These are phyloP conservation scores for Darksidea phi DNA, from an alignment of 495 filamentous ascomycete species.

Conservation along the genomic window DNA sequence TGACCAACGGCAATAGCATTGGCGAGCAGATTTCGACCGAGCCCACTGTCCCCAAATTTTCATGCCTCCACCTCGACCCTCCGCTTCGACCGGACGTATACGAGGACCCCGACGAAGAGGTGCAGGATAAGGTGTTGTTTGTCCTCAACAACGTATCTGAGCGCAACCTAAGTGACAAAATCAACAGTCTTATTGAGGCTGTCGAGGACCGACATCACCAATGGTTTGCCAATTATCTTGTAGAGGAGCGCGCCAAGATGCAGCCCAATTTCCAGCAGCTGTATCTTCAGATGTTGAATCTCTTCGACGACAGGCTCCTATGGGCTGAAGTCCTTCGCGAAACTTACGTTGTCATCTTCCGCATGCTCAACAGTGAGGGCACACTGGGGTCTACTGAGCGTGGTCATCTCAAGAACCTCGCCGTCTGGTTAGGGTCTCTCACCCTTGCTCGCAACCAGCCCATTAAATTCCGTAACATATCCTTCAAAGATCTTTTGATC, in stretches of 20 bases:
- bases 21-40: conserved; percentile 55
- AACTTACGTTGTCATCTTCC: conserved; percentile 81
- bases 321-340: conserved; percentile 90
- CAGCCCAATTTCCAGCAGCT: conserved; percentile 93
- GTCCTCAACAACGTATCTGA: conserved; percentile 94
- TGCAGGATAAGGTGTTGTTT: conserved; percentile 91
- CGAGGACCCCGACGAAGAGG: conserved; percentile 77
- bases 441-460: conserved; percentile 94
- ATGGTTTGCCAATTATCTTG: conserved; percentile 96
- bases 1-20: conserved; percentile 67
- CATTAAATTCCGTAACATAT: conserved; percentile 93
- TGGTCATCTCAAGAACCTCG: conserved; percentile 85
- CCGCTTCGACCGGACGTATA: conserved; percentile 58
- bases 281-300: conserved; percentile 84
- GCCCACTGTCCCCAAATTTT: conserved; percentile 57
- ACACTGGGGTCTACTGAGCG: conserved; percentile 69
- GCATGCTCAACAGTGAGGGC: conserved; percentile 85
- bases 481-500: conserved; percentile 90
- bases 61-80: conserved; percentile 71
- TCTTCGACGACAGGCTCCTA: conserved; percentile 72
- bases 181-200: conserved; percentile 72
- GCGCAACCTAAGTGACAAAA: conserved; percentile 78
- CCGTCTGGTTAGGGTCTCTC: conserved; percentile 86
- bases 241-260: conserved; percentile 92
- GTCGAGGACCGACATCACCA: conserved; percentile 79